Percentiles rank a stretch among this genome's conserved stretches.
These are phyloP conservation scores for Acanthamoeba lenticulata DNA, from an alignment of 208 protist genomes.

Conservation along the genomic window DNA sequence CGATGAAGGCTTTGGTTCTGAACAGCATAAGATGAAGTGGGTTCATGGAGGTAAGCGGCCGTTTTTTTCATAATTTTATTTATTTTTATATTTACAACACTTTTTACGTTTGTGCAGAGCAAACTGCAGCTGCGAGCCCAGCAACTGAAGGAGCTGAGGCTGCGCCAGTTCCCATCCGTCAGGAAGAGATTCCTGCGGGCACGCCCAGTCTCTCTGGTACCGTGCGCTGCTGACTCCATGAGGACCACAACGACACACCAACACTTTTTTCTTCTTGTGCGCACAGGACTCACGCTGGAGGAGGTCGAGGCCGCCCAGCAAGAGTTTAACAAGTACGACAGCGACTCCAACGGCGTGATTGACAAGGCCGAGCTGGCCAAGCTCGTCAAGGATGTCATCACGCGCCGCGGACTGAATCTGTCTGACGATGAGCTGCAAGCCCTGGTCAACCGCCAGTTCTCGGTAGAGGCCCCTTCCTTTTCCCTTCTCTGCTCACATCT, in stretches of 20 bases:
- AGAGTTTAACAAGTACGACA: slow-evolving; percentile 35
- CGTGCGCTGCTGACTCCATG: background rate
- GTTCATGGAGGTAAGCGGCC: background rate
- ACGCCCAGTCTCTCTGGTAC: background rate
- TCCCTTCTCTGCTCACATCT: background rate
- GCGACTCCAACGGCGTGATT: slow-evolving; percentile 6
- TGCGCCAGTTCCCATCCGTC: background rate
- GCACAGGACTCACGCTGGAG: slow-evolving; percentile 29
- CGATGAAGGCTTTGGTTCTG: slow-evolving; percentile 42
- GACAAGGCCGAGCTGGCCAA: background rate
- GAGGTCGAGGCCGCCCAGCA: slow-evolving; percentile 26
- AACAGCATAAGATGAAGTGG: slow-evolving; percentile 59
- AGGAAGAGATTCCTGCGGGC: background rate
- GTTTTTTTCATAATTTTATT: no score
- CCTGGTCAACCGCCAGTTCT: background rate
- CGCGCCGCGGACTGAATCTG: background rate
- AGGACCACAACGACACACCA: background rate
- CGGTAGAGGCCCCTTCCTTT: background rate
- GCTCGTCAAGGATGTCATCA: background rate
- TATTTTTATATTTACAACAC: no score
- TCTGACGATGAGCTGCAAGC: background rate
- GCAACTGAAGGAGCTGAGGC: background rate
- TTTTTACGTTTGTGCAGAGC: no score
- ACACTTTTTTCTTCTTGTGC: no score
- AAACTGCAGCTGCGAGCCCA: background rate